A percentile compares a stretch with the other conserved stretches of the same genome.
These are phyloP conservation scores for Argentina anserina DNA, from an alignment of 306 rosid species.

Conservation along the genomic window DNA sequence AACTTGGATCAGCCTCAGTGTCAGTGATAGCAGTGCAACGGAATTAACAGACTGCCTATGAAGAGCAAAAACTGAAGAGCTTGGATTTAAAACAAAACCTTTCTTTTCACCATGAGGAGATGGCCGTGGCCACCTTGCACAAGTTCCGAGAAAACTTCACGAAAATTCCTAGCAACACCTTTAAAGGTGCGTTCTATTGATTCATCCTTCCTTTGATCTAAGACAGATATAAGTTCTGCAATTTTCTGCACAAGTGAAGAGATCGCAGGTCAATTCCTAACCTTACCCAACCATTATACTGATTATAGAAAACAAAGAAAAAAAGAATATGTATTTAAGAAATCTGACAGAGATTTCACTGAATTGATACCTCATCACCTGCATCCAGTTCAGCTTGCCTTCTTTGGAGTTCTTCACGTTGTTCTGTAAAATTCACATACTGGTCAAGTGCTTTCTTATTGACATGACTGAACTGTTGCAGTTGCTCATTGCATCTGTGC, in stretches of 20 bases:
- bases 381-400: constrained; percentile 94
- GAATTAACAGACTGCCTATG: background rate
- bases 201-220: constrained; percentile 96
- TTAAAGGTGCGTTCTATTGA: constrained; percentile 95
- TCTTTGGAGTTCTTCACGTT: constrained; percentile 95
- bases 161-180: constrained; percentile 98
- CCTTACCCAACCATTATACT: background rate
- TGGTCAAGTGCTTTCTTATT: constrained; percentile 97
- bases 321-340: background rate
- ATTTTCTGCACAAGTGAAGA: constrained; percentile 69
- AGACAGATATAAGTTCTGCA: constrained; percentile 74
- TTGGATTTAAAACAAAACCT: constrained; percentile 45
- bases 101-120: constrained; percentile 94
- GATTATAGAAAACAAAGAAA: background rate
- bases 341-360: background rate
- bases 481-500: constrained; percentile 85
- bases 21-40: background rate
- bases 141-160: constrained; percentile 93
- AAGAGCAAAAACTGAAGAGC: background rate
- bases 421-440: constrained; percentile 92
- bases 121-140: constrained; percentile 91
- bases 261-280: constrained; percentile 8
- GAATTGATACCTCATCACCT: constrained; percentile 74
- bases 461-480: constrained; percentile 92
- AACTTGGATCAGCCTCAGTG: background rate